Percentiles rank a stretch among this genome's conserved stretches.
Conservation (phyloP, 345 rosid species). For the Hirschfeldia incana region DNA sequence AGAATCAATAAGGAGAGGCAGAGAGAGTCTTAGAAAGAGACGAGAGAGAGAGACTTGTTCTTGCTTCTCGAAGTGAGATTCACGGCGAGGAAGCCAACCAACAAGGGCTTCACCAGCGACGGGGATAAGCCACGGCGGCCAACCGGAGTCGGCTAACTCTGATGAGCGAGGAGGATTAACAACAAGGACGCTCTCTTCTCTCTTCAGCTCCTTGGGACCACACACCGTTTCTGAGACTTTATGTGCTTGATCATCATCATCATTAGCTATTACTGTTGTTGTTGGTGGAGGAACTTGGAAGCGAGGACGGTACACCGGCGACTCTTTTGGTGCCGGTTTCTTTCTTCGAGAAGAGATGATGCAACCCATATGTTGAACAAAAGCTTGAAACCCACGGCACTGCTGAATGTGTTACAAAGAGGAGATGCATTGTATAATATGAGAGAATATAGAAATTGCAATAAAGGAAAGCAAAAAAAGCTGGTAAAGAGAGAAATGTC, state of each 20-base stretch:
- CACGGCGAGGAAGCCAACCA: slow-evolving; percentile 79
- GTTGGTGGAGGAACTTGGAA: slow-evolving; percentile 12
- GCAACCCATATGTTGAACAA: slow-evolving; percentile 26
- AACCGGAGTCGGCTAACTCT: slow-evolving; percentile 51
- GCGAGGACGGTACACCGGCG: slow-evolving; percentile 21
- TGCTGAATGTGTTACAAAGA: neutral
- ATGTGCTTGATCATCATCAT: neutral
- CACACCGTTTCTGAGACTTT: slow-evolving; percentile 1
- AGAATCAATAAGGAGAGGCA: slow-evolving; percentile 2
- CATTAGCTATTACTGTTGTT: neutral
- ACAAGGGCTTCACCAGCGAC: slow-evolving; percentile 80
- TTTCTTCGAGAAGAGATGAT: slow-evolving; percentile 18
- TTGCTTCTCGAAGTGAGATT: slow-evolving; percentile 72
- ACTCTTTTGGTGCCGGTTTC: slow-evolving; percentile 10
- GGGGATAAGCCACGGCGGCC: slow-evolving; percentile 90
- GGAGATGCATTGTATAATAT: slow-evolving; percentile 14
- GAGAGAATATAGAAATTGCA: slow-evolving; percentile 27
- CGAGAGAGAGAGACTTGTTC: slow-evolving; percentile 49
- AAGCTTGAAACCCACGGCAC: slow-evolving; percentile 26
- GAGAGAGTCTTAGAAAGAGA: neutral
- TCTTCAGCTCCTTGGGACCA: slow-evolving; percentile 29
- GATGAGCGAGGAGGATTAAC: slow-evolving; percentile 25
- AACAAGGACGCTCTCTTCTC: slow-evolving; percentile 31
- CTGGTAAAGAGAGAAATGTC: neutral
- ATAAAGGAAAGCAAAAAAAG: slow-evolving; percentile 15